Percentiles rank a stretch among this genome's conserved stretches.
These are phyloP conservation scores for Vitis rotundifolia DNA, from an alignment of 164 flowering plant species.

Conservation along the genomic window DNA sequence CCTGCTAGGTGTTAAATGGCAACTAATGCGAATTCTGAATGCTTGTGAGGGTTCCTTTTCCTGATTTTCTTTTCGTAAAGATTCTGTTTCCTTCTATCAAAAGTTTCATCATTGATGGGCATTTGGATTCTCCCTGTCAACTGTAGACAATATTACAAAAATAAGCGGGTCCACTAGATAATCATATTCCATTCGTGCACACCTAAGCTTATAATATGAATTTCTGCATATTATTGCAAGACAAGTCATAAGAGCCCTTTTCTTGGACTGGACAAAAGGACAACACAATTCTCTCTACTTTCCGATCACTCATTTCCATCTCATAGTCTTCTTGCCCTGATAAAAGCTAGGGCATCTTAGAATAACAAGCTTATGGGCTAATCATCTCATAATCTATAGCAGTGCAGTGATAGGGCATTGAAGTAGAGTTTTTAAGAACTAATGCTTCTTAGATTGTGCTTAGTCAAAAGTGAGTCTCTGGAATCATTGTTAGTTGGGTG, in stretches of 20 bases:
- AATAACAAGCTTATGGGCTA: not conserved
- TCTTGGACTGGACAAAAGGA: conserved; percentile 13
- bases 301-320: not conserved
- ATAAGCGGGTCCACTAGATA: conserved; percentile 12
- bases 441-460: conserved; percentile 19
- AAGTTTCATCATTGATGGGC: conserved; percentile 17
- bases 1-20: no score
- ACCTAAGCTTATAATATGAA: conserved; percentile 5
- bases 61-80: not conserved
- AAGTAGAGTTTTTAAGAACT: conserved; percentile 7
- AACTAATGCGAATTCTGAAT: no score
- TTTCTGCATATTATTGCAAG: conserved; percentile 2
- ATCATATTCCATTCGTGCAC: conserved; percentile 24
- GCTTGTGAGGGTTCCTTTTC: not conserved
- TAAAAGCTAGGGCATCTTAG: conserved; percentile 4
- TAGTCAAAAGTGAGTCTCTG: conserved; percentile 39
- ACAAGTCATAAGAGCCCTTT: conserved; percentile 14
- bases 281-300: conserved; percentile 11
- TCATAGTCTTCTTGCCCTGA: not conserved
- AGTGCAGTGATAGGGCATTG: conserved; percentile 29
- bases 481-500: conserved; percentile 33
- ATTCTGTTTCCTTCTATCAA: not conserved
- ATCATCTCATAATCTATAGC: conserved; percentile 20
- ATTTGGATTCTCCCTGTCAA: conserved; percentile 16
- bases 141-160: conserved; percentile 3